Evolutionary conservation across 1,139 yeast species (phyloP).

Genomic region (Suhomyces coccinellae): DNA sequence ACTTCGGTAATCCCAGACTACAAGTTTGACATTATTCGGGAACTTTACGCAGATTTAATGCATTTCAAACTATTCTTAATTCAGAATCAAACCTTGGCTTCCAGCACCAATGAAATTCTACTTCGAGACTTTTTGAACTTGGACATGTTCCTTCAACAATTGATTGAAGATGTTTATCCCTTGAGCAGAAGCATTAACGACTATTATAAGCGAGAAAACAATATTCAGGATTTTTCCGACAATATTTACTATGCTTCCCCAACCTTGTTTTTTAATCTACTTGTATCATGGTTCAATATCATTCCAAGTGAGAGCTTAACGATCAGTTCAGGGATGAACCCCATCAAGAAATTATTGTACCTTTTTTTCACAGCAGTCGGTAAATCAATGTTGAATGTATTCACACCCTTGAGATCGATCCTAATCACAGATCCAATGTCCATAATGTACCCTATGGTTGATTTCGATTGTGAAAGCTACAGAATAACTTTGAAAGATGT

Average conservation of each 20-base stretch:
- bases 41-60: slow-evolving; percentile 26
- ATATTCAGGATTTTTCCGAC: slow-evolving; percentile 16
- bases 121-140: slow-evolving; percentile 25
- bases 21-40: slow-evolving; percentile 30
- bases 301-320: slow-evolving; percentile 37
- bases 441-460: slow-evolving; percentile 33
- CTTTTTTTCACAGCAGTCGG: slow-evolving; percentile 39
- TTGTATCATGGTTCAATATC: slow-evolving; percentile 37
- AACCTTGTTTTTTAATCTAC: slow-evolving; percentile 32
- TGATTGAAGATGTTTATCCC: slow-evolving; percentile 32
- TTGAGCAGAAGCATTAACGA: slow-evolving; percentile 27
- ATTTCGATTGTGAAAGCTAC: slow-evolving; percentile 28
- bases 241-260: slow-evolving; percentile 27
- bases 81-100: slow-evolving; percentile 13
- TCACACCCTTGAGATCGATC: slow-evolving; percentile 37
- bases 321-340: slow-evolving; percentile 29
- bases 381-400: slow-evolving; percentile 33
- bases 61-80: slow-evolving; percentile 24
- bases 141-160: slow-evolving; percentile 30
- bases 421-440: slow-evolving; percentile 38
- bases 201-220: slow-evolving; percentile 20
- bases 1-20: slow-evolving; percentile 38
- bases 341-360: slow-evolving; percentile 36
- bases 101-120: slow-evolving; percentile 12
- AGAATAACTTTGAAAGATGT: slow-evolving; percentile 16